Evolutionary conservation across 371 early-diverging fungal species (phyloP).

Genomic region (Synchytrium microbalum): DNA sequence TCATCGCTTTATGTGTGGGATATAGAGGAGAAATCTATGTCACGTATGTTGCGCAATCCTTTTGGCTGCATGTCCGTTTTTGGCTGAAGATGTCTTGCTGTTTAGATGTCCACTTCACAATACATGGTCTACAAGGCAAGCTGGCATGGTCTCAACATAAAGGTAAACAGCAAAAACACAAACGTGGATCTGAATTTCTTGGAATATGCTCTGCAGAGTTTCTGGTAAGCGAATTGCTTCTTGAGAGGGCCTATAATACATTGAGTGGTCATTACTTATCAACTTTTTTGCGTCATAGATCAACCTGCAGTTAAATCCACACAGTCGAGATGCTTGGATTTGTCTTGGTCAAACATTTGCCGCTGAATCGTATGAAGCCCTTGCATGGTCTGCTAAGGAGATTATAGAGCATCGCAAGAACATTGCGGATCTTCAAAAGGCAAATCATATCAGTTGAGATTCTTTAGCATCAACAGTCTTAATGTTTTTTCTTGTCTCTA

Average conservation of each 20-base stretch:
- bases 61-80: constrained; percentile 7
- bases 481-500: constrained; percentile 14
- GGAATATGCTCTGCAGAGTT: constrained; percentile 54
- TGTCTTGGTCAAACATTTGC: constrained; percentile 51
- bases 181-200: constrained; percentile 46
- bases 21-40: constrained; percentile 27
- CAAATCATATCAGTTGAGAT: constrained; percentile 18
- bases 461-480: not conserved
- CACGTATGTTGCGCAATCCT: not conserved
- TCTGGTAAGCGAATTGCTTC: constrained; percentile 26
- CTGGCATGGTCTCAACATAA: constrained; percentile 47
- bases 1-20: constrained; percentile 16
- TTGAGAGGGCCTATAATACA: not conserved
- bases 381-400: constrained; percentile 58
- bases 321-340: constrained; percentile 54
- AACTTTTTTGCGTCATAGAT: constrained; percentile 17
- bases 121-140: constrained; percentile 58
- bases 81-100: constrained; percentile 21
- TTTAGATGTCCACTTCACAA: constrained; percentile 30
- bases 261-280: constrained; percentile 2
- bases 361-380: constrained; percentile 53
- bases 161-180: constrained; percentile 28
- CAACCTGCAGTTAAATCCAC: constrained; percentile 52
- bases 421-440: constrained; percentile 54
- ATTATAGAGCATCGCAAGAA: constrained; percentile 39